Conservation (phyloP, 352 stramenopile species). For the Phytophthora capsici region DNA sequence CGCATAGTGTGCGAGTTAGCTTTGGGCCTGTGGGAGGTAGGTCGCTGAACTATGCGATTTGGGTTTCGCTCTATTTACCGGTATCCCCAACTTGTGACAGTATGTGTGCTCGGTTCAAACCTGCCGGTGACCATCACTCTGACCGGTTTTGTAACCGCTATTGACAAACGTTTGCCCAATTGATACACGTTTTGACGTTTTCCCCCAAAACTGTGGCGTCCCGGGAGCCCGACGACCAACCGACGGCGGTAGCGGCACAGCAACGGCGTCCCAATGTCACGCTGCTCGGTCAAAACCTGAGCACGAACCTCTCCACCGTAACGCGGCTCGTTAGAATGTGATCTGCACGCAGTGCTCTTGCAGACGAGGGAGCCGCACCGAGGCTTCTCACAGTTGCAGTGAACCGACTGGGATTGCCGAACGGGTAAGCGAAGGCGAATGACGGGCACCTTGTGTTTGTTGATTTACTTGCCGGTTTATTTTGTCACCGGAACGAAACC, state of each 20-base stretch:
- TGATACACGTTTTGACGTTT: no score
- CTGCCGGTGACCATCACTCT: no score
- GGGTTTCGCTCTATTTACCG: no score
- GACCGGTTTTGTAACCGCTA: no score
- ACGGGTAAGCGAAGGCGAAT: background rate
- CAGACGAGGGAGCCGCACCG: slow-evolving; percentile 3
- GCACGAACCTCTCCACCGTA: slow-evolving; percentile 1
- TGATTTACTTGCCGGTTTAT: slow-evolving; percentile 12
- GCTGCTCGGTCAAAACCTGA: slow-evolving; percentile 7
- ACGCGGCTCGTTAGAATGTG: background rate
- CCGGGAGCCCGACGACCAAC: slow-evolving; percentile 1
- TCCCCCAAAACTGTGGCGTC: background rate
- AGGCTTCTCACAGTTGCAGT: slow-evolving; percentile 4
- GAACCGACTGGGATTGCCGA: slow-evolving; percentile 12
- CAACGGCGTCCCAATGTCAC: background rate
- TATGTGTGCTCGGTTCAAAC: no score
- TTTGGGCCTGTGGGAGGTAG: no score
- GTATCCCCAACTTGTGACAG: no score
- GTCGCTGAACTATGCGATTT: no score
- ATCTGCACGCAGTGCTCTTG: slow-evolving; percentile 1
- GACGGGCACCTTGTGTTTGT: background rate
- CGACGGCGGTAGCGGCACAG: background rate
- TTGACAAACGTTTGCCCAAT: no score
- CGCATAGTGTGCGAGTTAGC: no score
- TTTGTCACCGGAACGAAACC: slow-evolving; percentile 8